A percentile compares a stretch with the other conserved stretches of the same genome.
Conservation (phyloP, 371 early-diverging fungal species). For the Apophysomyces ossiformis region DNA sequence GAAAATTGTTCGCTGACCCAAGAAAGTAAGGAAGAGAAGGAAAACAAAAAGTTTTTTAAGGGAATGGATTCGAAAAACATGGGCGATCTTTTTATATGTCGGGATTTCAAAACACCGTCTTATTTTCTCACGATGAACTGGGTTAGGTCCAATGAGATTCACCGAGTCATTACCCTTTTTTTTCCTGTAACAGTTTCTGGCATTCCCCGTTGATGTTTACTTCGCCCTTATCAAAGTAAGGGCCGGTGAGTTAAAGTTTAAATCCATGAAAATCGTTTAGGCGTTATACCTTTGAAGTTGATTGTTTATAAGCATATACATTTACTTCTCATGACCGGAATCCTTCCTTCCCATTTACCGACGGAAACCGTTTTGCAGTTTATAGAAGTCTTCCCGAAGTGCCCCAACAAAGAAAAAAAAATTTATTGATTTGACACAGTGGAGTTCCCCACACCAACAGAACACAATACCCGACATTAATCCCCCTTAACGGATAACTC, state of each 20-base stretch:
- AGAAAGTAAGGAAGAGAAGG: background rate
- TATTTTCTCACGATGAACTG: slow-evolving; percentile 1
- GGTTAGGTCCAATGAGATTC: slow-evolving; percentile 2
- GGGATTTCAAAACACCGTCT: background rate
- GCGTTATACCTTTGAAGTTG: background rate
- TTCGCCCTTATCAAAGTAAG: too few species aligned
- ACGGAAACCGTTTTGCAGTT: background rate
- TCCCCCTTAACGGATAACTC: slow-evolving; percentile 7
- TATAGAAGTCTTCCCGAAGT: background rate
- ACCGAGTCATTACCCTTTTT: background rate
- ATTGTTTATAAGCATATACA: background rate
- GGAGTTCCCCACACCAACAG: slow-evolving; percentile 6
- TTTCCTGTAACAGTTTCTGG: slow-evolving; percentile 22
- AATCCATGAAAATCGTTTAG: slow-evolving; percentile 10
- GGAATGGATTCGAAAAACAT: background rate
- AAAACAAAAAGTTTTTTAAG: background rate
- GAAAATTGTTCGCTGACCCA: slow-evolving; percentile 1
- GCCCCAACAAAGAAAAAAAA: background rate
- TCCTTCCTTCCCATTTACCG: too few species aligned
- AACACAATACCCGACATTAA: slow-evolving; percentile 15
- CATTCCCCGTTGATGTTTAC: too few species aligned
- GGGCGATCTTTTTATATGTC: background rate
- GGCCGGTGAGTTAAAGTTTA: background rate
- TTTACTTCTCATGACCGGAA: background rate
- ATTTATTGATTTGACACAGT: background rate